Evolutionary conservation across 345 rosid species (phyloP), one percentile per base, ranked within the genome.

Genomic region (Ceriops zippeliana): DNA sequence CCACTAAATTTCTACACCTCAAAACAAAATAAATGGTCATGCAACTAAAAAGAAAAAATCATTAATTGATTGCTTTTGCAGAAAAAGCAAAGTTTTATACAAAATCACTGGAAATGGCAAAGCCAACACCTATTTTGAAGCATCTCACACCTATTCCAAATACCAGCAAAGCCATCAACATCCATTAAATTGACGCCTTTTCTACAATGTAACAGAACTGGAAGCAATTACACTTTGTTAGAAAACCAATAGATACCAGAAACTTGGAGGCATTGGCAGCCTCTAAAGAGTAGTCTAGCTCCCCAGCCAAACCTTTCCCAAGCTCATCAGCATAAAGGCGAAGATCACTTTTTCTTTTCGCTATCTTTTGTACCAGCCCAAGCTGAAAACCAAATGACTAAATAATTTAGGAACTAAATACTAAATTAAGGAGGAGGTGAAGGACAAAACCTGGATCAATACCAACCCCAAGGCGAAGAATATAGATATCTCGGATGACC

Each of bases 281-380:
- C 84, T 93, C 98, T 76, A 86, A 76, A 63, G 76, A 78, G 72
- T 87, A 93, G 80, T 93, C 98, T 76, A 93, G 79, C 82, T 93
- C 98, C 67, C 97, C 97, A 70, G 86, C 93, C 73, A 93, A 84
- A 57, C 98, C 97, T 81, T 82, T 93, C 71, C 98, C 98, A 57
- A 93, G 92, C 82, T 93, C 98, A 81, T 93, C 98, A 68, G 96
- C 98, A 78, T 93, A 93, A 24, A 89, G 83, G 54, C 96, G 88
- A 78, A 85, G 90, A 72, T 93, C 96, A 79, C 65, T 85, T 79
- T 89, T 89, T 75, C 96, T 84, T 80, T 89, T 93, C 24, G 92
- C 90, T 71, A 93, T 78, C 83, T 87, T 93, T 85, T 90, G 92
- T 80, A 93, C 47, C 64, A 93, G 65, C 22, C 96, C 98, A 65